Evolutionary conservation across 208 protist genomes (phyloP).

Genomic region (Crithidia sp.): DNA sequence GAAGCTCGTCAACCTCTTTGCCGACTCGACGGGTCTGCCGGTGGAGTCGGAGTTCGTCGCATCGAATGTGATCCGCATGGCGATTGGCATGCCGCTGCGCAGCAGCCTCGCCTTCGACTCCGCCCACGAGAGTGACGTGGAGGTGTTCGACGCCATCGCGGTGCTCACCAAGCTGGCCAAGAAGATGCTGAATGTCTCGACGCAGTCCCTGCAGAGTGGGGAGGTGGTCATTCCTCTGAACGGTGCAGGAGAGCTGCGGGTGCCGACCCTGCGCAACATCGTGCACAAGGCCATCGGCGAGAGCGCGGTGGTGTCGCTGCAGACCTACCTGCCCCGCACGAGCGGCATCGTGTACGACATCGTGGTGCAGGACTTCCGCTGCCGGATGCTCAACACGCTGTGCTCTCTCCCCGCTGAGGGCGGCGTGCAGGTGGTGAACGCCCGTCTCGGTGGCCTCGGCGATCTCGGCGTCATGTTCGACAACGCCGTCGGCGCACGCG

Average conservation of each 20-base stretch:
- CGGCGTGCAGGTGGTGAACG: conserved; percentile 25
- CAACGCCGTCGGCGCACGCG: conserved; percentile 11
- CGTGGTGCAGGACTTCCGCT: conserved; percentile 25
- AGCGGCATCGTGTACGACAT: conserved; percentile 22
- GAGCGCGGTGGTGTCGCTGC: conserved; percentile 8
- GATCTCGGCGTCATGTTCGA: conserved; percentile 19
- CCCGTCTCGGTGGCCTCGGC: conserved; percentile 18
- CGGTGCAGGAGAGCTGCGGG: background rate
- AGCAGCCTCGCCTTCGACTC: conserved; percentile 14
- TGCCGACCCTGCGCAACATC: conserved; percentile 27
- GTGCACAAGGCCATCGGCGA: conserved; percentile 18
- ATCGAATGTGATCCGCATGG: conserved; percentile 13
- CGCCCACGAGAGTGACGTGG: conserved; percentile 17
- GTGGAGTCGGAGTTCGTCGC: conserved; percentile 15
- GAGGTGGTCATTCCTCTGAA: background rate
- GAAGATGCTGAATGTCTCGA: conserved; percentile 13
- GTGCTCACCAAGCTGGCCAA: conserved; percentile 1
- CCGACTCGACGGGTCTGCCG: conserved; percentile 11
- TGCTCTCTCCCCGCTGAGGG: conserved; percentile 25
- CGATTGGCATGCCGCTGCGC: conserved; percentile 4
- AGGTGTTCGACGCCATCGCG: conserved; percentile 15
- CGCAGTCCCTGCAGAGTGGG: background rate
- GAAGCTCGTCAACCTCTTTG: conserved; percentile 11
- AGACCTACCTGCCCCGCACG: conserved; percentile 15
- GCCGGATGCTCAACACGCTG: conserved; percentile 16